Evolutionary conservation across 2,329 filamentous ascomycete genomes (phyloP).

Genomic region (Ophiostoma tasmaniense): DNA sequence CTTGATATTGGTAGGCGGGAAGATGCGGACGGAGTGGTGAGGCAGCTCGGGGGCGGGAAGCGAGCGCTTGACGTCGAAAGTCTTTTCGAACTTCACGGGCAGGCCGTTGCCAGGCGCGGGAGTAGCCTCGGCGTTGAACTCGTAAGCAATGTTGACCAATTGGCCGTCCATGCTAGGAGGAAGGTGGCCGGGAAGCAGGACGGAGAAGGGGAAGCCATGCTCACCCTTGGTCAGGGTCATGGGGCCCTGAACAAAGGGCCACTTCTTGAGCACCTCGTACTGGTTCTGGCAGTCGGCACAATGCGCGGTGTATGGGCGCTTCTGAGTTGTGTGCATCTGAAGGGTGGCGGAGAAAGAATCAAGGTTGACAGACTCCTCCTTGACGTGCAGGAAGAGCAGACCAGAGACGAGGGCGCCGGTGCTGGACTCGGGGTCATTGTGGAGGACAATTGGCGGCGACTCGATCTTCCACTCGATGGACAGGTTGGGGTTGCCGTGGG

Average conservation of each 20-base stretch:
- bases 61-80: conserved; percentile 68
- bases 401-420: conserved; percentile 80
- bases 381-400: conserved; percentile 65
- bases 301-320: conserved; percentile 70
- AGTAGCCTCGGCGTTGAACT: conserved; percentile 60
- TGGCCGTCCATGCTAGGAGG: conserved; percentile 71
- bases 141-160: conserved; percentile 68
- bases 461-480: conserved; percentile 58
- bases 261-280: conserved; percentile 65
- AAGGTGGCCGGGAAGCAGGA: conserved; percentile 75
- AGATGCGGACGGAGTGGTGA: conserved; percentile 85
- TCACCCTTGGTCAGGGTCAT: conserved; percentile 45
- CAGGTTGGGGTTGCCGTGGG: conserved; percentile 33
- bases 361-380: conserved; percentile 57
- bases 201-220: conserved; percentile 83
- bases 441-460: conserved; percentile 78
- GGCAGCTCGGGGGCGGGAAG: conserved; percentile 65
- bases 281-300: conserved; percentile 69
- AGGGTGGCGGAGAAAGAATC: conserved; percentile 67
- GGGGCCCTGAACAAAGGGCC: conserved; percentile 62
- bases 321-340: conserved; percentile 61
- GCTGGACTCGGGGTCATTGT: conserved; percentile 65
- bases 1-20: conserved; percentile 91
- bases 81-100: conserved; percentile 54
- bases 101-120: conserved; percentile 44